Evolutionary conservation across 805 yeast species (phyloP), one percentile per base, ranked within the genome.

Genomic region (Lachancea dasiensis): DNA sequence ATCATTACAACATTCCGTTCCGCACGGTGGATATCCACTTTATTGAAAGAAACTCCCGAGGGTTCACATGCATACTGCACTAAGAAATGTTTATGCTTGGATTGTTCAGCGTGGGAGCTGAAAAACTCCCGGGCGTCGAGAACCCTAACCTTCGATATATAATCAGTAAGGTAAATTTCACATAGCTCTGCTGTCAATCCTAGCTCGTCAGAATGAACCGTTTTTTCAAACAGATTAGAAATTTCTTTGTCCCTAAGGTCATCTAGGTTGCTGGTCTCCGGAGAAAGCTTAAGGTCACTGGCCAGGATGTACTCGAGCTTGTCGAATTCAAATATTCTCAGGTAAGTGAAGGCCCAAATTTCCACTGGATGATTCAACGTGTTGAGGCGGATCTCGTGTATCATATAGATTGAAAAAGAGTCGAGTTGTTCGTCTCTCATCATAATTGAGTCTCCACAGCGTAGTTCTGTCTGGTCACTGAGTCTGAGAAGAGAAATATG

Each of bases 401-500:
- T 63, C 24, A 78, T 46, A 5, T 69, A 79, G 2, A 75, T 60
- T 8, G 58, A 48, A 30, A 63, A 69, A 1, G 69, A 60, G 1
- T 52, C 45, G 1, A 58, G 56, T 1, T 54, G 59, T 0, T 43
- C 51, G 3, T 59, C 60, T 38, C 63, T 64, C 28, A 72, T 61
- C 6, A 76, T 52, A 0, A 80, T 50, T 26, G 72, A 61, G 44
- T 75, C 79, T 3, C 87, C 87, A 7, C 65, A 64, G 18, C 64
- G 63, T 15, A 81, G 47, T 31, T 64, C 70, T 25, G 76, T 43
- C 3, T 67, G 72, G 54, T 77, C 84, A 0, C 46, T 50, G 7
- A 58, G 65, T 41, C 79, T 60, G 38, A 56, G 61, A 17, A 77
- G 48, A 4, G 54, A 47, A 1, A 55, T 44, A 14, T 40, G 35